Evolutionary conservation across 1,284 basidiomycete species (phyloP), one percentile per base, ranked within the genome.

Genomic region (Takashimella koratensis): DNA sequence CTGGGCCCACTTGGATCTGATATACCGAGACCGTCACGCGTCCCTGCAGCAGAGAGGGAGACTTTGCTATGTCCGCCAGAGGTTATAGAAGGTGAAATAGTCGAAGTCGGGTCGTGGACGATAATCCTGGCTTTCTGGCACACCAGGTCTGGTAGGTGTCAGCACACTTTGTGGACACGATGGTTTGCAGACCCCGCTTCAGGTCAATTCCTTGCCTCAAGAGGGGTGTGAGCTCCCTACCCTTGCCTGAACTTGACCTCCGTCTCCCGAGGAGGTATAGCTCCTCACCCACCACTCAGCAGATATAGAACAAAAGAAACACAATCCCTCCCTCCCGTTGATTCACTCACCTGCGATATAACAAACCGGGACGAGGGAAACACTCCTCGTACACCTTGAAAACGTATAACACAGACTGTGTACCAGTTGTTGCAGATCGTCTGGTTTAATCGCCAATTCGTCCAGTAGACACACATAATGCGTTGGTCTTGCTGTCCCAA

Each of bases 361-460:
- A 39, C 74, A 77, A n/a, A 75, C 73, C 0, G 77, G 77, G 2
- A 77, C 65, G 40, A 71, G 54, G 39, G 62, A 60, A 49, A 69
- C 75, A n/a, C 74, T 65, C 40, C 68, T 66, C 3, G 77, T 78
- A 23, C 77, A 77, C 23, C 78, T 66, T 13, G 72, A 68, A 53
- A 76, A 79, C 6, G 63, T 64, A 63, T 76, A 76, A 58, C 73
- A 78, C 19, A 79, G 68, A n/a, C 64, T 67, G 56, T 76, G 71
- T 43, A 73, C 66, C 27, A 72, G 58, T 49, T 66, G 61, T 54
- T 76, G 73, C 8, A 75, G 63, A 20, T 66, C 45, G 60, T 77
- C 75, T 2, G 71, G 64, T 3, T 62, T 63, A 36, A 72, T 66
- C 2, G 56, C 56, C 48, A 73, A 66, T 63, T 79, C 78, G 62